These are phyloP conservation scores for Suillus discolor DNA, from an alignment of 768 basidiomycete species.

Conservation along the genomic window DNA sequence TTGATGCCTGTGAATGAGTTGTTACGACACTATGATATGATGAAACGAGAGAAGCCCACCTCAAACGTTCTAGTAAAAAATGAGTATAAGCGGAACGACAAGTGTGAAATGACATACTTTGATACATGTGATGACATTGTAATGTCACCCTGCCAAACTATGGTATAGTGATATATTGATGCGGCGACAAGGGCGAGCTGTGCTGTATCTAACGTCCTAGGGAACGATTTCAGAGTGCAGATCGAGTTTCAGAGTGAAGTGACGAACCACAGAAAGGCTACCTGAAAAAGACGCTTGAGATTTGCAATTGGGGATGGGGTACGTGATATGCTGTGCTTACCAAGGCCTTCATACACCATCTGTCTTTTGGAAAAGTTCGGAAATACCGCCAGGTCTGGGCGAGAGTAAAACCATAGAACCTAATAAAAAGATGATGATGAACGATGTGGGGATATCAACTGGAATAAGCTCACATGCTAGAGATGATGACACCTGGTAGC, in stretches of 20 bases:
- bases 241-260: background rate
- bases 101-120: conserved; percentile 17
- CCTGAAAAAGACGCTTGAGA: conserved; percentile 16
- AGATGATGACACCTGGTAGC: conserved; percentile 31
- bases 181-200: conserved; percentile 32
- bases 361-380: conserved; percentile 32
- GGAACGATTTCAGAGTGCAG: background rate
- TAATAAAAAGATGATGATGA: conserved; percentile 9
- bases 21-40: background rate
- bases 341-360: conserved; percentile 32
- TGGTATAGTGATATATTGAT: conserved; percentile 35
- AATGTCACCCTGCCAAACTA: conserved; percentile 28
- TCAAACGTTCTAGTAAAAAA: conserved; percentile 4
- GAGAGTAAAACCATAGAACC: conserved; percentile 38
- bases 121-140: conserved; percentile 30
- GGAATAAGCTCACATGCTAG: conserved; percentile 29
- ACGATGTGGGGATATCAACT: background rate
- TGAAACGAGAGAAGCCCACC: background rate
- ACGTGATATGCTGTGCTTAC: conserved; percentile 18
- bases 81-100: background rate
- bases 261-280: conserved; percentile 30
- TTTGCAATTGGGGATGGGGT: background rate
- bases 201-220: conserved; percentile 28
- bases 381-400: conserved; percentile 38
- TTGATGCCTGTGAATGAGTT: conserved; percentile 29